Conservation (phyloP, 176 grass and related monocot species). For the Juncus effusus region DNA sequence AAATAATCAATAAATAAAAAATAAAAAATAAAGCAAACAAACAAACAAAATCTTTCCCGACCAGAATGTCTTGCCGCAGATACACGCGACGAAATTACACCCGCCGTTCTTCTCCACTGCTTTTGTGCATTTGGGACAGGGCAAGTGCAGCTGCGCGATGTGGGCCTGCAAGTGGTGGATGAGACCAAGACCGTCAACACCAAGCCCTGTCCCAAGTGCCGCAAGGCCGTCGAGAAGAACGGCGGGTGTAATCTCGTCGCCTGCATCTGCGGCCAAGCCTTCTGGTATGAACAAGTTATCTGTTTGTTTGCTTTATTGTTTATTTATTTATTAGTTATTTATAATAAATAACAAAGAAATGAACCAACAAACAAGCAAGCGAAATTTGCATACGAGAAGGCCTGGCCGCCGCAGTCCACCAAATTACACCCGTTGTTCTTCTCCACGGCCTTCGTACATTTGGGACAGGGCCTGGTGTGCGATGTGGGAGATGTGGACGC, state of each 20-base stretch:
- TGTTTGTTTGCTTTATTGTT: no score
- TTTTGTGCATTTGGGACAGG: constrained; percentile 55
- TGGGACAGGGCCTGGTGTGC: constrained; percentile 48
- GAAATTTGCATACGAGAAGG: constrained; percentile 40
- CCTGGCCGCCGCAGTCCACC: constrained; percentile 44
- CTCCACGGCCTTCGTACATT: constrained; percentile 54
- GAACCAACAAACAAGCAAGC: no score
- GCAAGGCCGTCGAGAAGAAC: constrained; percentile 62
- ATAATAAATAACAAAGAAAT: no score
- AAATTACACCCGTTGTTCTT: constrained; percentile 60
- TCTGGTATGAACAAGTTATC: no score
- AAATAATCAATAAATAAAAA: no score
- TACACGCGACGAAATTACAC: constrained; percentile 48
- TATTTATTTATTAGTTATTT: no score
- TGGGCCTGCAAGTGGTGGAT: no score
- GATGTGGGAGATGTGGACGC: no score
- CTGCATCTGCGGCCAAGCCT: constrained; percentile 51
- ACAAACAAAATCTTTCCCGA: constrained; percentile 13
- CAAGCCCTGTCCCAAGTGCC: constrained; percentile 51
- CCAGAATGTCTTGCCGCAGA: constrained; percentile 55
- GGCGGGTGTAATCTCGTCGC: constrained; percentile 53
- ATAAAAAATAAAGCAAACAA: no score
- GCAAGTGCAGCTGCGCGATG: background rate
- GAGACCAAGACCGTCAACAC: constrained; percentile 28
- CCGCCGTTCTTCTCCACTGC: constrained; percentile 60